phyloP scores from a whole-genome alignment of 257 asterid species.

The Coffea eugenioides region DNA sequence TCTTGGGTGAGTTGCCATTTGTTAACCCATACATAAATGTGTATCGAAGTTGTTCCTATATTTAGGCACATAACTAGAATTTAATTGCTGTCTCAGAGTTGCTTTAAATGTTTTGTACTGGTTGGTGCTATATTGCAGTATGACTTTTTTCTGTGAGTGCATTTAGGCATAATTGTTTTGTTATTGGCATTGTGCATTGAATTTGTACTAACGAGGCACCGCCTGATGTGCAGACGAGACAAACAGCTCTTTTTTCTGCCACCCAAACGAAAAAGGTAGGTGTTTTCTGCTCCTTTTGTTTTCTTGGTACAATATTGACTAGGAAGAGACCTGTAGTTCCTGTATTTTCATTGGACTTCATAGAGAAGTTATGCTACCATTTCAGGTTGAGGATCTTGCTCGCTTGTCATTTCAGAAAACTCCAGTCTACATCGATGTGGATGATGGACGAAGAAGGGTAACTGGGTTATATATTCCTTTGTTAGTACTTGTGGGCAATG shows the following conservation, averaged over 20 bases:
- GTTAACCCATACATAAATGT: neutral
- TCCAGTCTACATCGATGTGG: slow-evolving; percentile 82
- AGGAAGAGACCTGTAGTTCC: neutral
- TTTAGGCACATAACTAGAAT: neutral
- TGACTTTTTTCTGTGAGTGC: neutral
- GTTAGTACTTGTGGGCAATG: slow-evolving; percentile 11
- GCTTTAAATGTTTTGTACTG: neutral
- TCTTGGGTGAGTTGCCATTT: neutral
- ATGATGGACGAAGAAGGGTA: slow-evolving; percentile 86
- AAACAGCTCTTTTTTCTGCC: slow-evolving; percentile 97
- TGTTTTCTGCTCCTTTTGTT: neutral
- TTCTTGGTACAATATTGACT: neutral
- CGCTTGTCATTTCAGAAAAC: slow-evolving; percentile 72
- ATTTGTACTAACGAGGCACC: slow-evolving; percentile 25
- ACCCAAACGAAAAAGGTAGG: slow-evolving; percentile 93
- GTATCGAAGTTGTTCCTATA: neutral
- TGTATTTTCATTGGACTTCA: slow-evolving; percentile 8
- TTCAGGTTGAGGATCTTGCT: slow-evolving; percentile 95
- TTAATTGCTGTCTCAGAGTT: neutral
- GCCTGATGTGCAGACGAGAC: slow-evolving; percentile 60
- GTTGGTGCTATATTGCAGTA: neutral
- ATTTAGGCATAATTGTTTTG: neutral
- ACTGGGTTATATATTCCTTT: neutral
- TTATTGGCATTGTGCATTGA: slow-evolving; percentile 5
- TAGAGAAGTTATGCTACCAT: slow-evolving; percentile 18